Conservation (phyloP, 2,329 filamentous ascomycete genomes). For the Nothomitra cinnamomea region DNA sequence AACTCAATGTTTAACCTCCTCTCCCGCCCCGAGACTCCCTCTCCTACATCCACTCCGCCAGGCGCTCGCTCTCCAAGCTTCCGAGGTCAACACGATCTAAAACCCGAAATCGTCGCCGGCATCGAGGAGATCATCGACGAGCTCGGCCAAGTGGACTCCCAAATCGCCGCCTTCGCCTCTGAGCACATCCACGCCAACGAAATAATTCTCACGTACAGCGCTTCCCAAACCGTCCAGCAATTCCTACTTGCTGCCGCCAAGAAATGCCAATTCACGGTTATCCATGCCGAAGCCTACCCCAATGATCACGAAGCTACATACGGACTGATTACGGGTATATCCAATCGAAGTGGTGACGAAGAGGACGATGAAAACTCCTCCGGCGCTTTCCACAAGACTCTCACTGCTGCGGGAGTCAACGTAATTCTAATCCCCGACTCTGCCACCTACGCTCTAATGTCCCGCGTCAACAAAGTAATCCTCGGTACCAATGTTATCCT, state of each 20-base stretch:
- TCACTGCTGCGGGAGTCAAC: slow-evolving; percentile 60
- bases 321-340: slow-evolving; percentile 40
- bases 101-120: slow-evolving; percentile 80
- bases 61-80: slow-evolving; percentile 30
- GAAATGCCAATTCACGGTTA: slow-evolving; percentile 82
- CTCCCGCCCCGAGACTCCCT: slow-evolving; percentile 40
- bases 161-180: slow-evolving; percentile 75
- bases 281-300: slow-evolving; percentile 60
- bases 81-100: slow-evolving; percentile 44
- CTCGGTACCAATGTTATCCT: slow-evolving; percentile 75
- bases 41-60: slow-evolving; percentile 33
- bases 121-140: slow-evolving; percentile 96
- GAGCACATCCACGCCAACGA: slow-evolving; percentile 90
- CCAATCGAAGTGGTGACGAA: slow-evolving; percentile 18
- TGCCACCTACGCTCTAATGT: slow-evolving; percentile 85
- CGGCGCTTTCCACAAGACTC: slow-evolving; percentile 54
- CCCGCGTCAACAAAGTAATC: slow-evolving; percentile 87
- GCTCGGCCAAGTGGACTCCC: slow-evolving; percentile 79
- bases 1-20: slow-evolving; percentile 83
- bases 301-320: slow-evolving; percentile 51
- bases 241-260: slow-evolving; percentile 77
- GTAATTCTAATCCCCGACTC: slow-evolving; percentile 74
- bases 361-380: slow-evolving; percentile 30
- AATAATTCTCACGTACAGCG: slow-evolving; percentile 76
- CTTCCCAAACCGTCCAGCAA: slow-evolving; percentile 71